Evolutionary conservation across 352 stramenopile genomes (phyloP), one percentile per base, ranked within the genome.

Genomic region (Globisporangium carolinianum): DNA sequence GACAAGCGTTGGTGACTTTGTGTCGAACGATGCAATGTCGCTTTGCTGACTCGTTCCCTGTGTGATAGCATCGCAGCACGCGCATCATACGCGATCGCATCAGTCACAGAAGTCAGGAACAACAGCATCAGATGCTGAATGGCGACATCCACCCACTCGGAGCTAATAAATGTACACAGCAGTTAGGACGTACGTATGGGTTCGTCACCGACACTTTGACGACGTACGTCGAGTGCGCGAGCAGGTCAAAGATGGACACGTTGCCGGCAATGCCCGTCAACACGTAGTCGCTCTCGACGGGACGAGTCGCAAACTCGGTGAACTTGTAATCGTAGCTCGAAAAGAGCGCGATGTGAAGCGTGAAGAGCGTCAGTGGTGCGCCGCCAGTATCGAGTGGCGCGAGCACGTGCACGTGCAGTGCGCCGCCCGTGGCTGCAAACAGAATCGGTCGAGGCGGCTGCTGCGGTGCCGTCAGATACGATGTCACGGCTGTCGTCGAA

Each of bases 321-420:
- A 67, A 78, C 0, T 39, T 55, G 5, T 66, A 48, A 0, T 47
- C 18, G 15, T 55, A 55, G 24, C 59, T 68, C 1, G 55, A 71
- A 4, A 60, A 47, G 12, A 62, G 74, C 9, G 60, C 68, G 45
- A 78, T 69, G 39, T 66, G 66, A 12, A 87, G 41, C 0, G 15
- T 55, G 52, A 71, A 83, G 0, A 17, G 38, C 8, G 37, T 62
- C 9, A 83, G 54, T 3, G 55, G 15, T 0, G 51, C 56, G 2
- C 77, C 77, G 24, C 77, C 77, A 41, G 70, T 70, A 24, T 87
- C 64, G 4, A 69, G 4, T 17, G 77, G 71, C 15, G 67, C 65
- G 11, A 70, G 5, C 4, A 87, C 42, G 7, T 58, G 51, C 8
- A 87, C 47, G 50, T 73, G 52, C 12, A 86, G 46, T 6, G 75